A percentile compares a stretch with the other conserved stretches of the same genome.
These are phyloP conservation scores for Waitea zeae DNA, from an alignment of 1,284 basidiomycete species.

Conservation along the genomic window DNA sequence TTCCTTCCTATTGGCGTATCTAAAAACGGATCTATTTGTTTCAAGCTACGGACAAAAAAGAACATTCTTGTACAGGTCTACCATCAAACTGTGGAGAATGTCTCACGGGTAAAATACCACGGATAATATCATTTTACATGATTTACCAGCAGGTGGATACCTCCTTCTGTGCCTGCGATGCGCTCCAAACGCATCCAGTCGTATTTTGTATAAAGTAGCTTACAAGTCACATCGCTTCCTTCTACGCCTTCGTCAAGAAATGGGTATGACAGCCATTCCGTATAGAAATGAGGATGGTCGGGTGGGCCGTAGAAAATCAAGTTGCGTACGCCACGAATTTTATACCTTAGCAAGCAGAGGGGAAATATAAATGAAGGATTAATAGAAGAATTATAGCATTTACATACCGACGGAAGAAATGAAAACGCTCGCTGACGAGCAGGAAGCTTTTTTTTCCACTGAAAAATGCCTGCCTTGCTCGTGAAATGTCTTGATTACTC, in stretches of 20 bases:
- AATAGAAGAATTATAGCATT: background rate
- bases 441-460: conserved; percentile 75
- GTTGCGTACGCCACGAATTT: conserved; percentile 81
- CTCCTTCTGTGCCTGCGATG: conserved; percentile 46
- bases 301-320: conserved; percentile 88
- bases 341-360: conserved; percentile 39
- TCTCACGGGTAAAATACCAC: no score
- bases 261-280: conserved; percentile 74
- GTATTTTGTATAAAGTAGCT: conserved; percentile 72
- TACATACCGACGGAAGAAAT: conserved; percentile 83
- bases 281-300: conserved; percentile 81
- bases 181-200: conserved; percentile 80
- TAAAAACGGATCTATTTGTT: no score
- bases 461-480: conserved; percentile 89
- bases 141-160: conserved; percentile 26
- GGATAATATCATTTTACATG: no score
- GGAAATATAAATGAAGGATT: background rate
- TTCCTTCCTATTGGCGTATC: no score
- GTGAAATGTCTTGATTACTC: conserved; percentile 81
- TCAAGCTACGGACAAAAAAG: no score
- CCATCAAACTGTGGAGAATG: no score
- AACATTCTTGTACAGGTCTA: no score
- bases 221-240: conserved; percentile 59
- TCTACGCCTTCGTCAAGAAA: conserved; percentile 77
- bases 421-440: conserved; percentile 89